phyloP scores from a whole-genome alignment of 2,329 filamentous ascomycete genomes.

The Fusarium sp. region DNA sequence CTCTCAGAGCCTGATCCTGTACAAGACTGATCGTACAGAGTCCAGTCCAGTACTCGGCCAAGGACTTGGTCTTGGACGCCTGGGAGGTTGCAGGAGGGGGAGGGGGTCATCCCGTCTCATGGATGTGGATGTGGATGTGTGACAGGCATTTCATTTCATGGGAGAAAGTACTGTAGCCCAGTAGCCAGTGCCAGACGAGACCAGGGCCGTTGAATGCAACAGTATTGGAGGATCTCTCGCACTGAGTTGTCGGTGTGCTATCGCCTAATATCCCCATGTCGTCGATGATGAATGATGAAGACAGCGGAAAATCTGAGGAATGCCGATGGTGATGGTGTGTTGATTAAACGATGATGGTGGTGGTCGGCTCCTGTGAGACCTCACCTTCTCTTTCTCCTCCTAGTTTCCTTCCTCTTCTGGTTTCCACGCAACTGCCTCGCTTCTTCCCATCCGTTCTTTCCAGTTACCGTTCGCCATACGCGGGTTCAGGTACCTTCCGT shows the following conservation, averaged over 20 bases:
- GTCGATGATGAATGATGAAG: constrained; percentile 15
- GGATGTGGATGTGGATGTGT: constrained; percentile 32
- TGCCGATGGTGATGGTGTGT: constrained; percentile 4
- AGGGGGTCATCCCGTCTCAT: constrained; percentile 38
- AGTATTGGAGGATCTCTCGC: constrained; percentile 28
- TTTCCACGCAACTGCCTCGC: constrained; percentile 18
- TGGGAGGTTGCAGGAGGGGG: constrained; percentile 39
- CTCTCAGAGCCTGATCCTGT: neutral
- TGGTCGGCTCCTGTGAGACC: constrained; percentile 31
- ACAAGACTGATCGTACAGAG: constrained; percentile 15
- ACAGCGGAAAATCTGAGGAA: neutral
- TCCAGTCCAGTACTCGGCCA: constrained; percentile 12
- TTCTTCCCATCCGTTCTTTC: constrained; percentile 34
- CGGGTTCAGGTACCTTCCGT: constrained; percentile 34
- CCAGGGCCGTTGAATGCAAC: constrained; percentile 11
- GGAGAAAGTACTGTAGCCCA: neutral
- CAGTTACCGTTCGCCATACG: constrained; percentile 38
- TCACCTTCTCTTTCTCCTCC: constrained; percentile 1
- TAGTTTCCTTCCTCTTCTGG: constrained; percentile 38
- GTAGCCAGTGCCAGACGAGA: neutral
- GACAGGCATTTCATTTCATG: constrained; percentile 31
- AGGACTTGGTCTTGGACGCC: constrained; percentile 16
- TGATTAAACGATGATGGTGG: neutral
- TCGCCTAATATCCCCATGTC: constrained; percentile 1
- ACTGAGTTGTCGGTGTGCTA: constrained; percentile 20